These are phyloP conservation scores for Alternaria sp. DNA, from an alignment of 2,329 filamentous ascomycete genomes.

Conservation along the genomic window DNA sequence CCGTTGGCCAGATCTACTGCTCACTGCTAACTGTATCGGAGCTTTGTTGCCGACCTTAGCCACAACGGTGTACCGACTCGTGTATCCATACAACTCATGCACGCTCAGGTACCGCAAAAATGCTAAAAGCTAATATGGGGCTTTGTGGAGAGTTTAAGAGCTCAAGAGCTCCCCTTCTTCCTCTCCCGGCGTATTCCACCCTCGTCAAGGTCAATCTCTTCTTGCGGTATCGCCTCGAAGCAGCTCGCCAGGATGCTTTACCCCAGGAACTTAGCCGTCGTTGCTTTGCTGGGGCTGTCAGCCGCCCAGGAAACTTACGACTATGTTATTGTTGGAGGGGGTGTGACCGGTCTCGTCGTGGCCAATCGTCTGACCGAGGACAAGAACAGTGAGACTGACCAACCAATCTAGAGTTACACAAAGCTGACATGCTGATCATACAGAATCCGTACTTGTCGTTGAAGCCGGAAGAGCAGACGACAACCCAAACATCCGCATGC, in stretches of 20 bases:
- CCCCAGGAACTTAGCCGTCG: constrained; percentile 17
- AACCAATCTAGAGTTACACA: not conserved
- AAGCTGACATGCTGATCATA: not conserved
- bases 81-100: constrained; percentile 1
- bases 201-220: not conserved
- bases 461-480: constrained; percentile 33
- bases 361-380: constrained; percentile 31
- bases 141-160: not conserved
- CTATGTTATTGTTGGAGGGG: constrained; percentile 38
- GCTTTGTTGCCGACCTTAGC: not conserved
- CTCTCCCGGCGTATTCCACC: not conserved
- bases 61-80: not conserved
- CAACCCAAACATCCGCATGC: constrained; percentile 29
- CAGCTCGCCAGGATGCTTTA: constrained; percentile 25
- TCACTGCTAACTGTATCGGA: not conserved
- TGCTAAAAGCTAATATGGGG: not conserved
- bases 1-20: not conserved
- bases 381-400: constrained; percentile 6
- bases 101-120: not conserved
- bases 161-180: constrained; percentile 4
- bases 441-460: constrained; percentile 37
- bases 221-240: not conserved
- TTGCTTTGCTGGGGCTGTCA: constrained; percentile 19
- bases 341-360: constrained; percentile 32
- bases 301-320: constrained; percentile 28